Evolutionary conservation across 2,329 filamentous ascomycete genomes (phyloP), one percentile per base, ranked within the genome.

Genomic region (Basipetospora chlamydospora): DNA sequence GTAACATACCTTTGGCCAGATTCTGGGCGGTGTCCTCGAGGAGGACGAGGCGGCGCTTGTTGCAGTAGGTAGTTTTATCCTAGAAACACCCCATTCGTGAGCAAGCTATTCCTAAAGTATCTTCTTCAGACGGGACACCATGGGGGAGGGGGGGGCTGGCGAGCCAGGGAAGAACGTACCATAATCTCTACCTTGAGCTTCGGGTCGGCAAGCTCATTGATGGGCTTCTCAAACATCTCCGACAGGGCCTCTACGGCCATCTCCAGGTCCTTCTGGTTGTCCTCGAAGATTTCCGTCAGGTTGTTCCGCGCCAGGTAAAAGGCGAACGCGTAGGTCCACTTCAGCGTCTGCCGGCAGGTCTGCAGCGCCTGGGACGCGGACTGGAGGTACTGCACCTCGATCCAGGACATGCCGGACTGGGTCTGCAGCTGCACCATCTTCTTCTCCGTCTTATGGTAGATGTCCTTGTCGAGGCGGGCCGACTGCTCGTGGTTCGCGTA

Each of bases 401-500:
- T 98, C 90, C 90, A 98, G 0, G 87, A 95, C 75, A 98, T 86
- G 43, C 85, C 86, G 0, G 88, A 95, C 20, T 85, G 77, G 26
- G 82, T 86, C 58, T 98, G 90, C 29, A 98, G 69, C 55, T 90
- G 82, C 21, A 88, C 82, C 90, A 98, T 98, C 68, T 98, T 98
- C 70, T 88, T 93, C 59, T 98, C 88, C 0, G 90, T 96, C 69
- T 95, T 95, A 34, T 81, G 67, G 46, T 86, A 94, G 36, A 96
- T 81, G 56, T 98, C 90, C 61, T 87, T 95, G 58, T 98, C 90
- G 13, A 98, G 71, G 47, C 88, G 88, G 7, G 90, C 90, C 1
- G 87, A 95, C 58, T 96, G 90, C 57, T 98, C 90, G 61, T 98
- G 90, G 59, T 98, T 98, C 44, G 90, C 88, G 51, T 96, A 98